Conservation (phyloP, 371 early-diverging fungal genomes). For the Vairimorpha apis region DNA sequence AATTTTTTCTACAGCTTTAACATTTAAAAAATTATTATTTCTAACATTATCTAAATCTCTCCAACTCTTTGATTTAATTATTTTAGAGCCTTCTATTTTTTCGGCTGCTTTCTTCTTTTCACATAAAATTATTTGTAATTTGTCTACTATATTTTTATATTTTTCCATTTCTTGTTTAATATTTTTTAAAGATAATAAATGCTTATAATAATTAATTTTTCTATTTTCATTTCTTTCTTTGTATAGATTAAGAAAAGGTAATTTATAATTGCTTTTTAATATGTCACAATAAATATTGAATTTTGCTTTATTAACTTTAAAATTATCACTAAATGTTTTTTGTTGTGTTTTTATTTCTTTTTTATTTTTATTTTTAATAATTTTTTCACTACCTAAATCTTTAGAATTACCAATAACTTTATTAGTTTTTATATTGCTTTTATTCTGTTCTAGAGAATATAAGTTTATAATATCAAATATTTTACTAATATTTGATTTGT, state of each 20-base stretch:
- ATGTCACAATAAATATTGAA: constrained; percentile 4
- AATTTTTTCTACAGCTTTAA: background rate
- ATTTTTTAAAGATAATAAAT: background rate
- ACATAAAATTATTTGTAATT: background rate
- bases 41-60: background rate
- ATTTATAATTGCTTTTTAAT: background rate
- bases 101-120: background rate
- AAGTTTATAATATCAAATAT: constrained; percentile 34
- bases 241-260: too few relatives aligned
- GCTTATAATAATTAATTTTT: background rate
- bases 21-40: background rate
- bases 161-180: background rate
- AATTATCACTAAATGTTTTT: background rate
- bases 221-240: background rate
- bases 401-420: background rate
- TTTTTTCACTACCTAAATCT: background rate
- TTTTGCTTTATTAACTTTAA: constrained; percentile 1
- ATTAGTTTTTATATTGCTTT: background rate
- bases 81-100: too few relatives aligned
- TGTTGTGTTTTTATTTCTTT: background rate
- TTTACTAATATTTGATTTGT: constrained; percentile 14
- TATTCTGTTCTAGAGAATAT: constrained; percentile 17
- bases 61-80: background rate
- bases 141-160: background rate
- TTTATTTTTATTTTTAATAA: background rate